Evolutionary conservation across 129 eudicot species (phyloP).

Genomic region (Silybum marianum): DNA sequence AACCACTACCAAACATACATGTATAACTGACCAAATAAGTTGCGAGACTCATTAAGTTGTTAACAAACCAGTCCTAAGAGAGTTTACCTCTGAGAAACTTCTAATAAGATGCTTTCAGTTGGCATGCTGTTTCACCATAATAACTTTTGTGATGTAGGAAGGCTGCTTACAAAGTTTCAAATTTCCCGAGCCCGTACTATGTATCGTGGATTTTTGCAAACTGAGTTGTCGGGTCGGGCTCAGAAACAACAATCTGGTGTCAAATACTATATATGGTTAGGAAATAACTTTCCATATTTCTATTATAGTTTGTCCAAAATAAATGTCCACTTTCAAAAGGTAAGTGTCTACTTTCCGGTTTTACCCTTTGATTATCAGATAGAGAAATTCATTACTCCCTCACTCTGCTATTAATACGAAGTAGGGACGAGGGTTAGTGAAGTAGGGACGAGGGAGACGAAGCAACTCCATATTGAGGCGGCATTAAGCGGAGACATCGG

Average conservation of each 20-base stretch:
- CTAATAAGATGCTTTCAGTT: background rate
- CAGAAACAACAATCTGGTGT: conserved; percentile 66
- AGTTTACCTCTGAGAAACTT: background rate
- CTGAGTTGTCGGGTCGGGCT: conserved; percentile 77
- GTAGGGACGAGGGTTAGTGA: too few relatives aligned
- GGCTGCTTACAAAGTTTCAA: conserved; percentile 63
- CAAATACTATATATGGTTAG: conserved; percentile 77
- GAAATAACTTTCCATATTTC: background rate
- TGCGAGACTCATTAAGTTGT: too few relatives aligned
- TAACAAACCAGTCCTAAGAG: too few relatives aligned
- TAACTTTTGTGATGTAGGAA: conserved; percentile 43
- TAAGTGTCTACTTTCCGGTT: background rate
- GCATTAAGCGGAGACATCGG: too few relatives aligned
- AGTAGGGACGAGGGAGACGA: too few relatives aligned
- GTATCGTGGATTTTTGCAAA: conserved; percentile 73
- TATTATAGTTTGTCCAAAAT: background rate
- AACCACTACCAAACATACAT: too few relatives aligned
- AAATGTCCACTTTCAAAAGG: background rate
- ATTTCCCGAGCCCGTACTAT: conserved; percentile 82
- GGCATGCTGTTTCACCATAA: background rate
- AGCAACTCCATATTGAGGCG: too few relatives aligned
- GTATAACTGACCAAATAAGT: too few relatives aligned
- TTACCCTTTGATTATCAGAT: background rate
- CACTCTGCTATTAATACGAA: background rate
- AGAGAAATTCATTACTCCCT: background rate